A percentile compares a stretch with the other conserved stretches of the same genome.
These are phyloP conservation scores for Anthracocystis walkeri DNA, from an alignment of 1,284 basidiomycete species.

Conservation along the genomic window DNA sequence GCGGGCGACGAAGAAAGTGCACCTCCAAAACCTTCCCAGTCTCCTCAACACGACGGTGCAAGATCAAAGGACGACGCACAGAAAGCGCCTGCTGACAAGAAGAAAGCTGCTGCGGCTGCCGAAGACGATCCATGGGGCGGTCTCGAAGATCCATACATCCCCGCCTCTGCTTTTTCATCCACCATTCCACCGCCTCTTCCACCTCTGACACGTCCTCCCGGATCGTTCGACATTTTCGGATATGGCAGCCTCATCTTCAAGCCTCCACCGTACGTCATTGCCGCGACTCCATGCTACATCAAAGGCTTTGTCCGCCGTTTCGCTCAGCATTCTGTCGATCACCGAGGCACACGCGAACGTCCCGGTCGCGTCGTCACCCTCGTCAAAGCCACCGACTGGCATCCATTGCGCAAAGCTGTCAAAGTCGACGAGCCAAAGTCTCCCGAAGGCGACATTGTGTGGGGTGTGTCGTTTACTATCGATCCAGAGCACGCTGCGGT, in stretches of 20 bases:
- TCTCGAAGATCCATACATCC: constrained; percentile 39
- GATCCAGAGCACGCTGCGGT: constrained; percentile 79
- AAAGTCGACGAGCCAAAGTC: constrained; percentile 74
- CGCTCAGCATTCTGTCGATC: constrained; percentile 87
- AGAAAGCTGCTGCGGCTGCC: neutral
- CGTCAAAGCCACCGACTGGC: constrained; percentile 85
- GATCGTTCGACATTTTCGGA: constrained; percentile 66
- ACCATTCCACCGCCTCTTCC: constrained; percentile 34
- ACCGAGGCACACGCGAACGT: constrained; percentile 70
- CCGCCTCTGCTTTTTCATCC: constrained; percentile 33
- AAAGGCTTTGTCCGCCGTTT: constrained; percentile 87
- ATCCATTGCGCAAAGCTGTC: constrained; percentile 39
- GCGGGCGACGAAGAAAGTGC: constrained; percentile 37
- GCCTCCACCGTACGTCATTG: constrained; percentile 67
- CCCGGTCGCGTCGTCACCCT: constrained; percentile 85
- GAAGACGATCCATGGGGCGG: constrained; percentile 40
- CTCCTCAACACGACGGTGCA: neutral
- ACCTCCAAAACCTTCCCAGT: constrained; percentile 2
- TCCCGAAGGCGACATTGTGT: constrained; percentile 74
- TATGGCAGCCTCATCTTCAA: constrained; percentile 68
- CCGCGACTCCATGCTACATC: constrained; percentile 77
- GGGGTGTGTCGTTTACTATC: constrained; percentile 87
- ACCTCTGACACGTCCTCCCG: constrained; percentile 41
- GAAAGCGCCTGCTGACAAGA: neutral
- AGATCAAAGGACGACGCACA: neutral